Evolutionary conservation across 768 basidiomycete species (phyloP), one percentile per base, ranked within the genome.

Genomic region (Lentinula sp.): DNA sequence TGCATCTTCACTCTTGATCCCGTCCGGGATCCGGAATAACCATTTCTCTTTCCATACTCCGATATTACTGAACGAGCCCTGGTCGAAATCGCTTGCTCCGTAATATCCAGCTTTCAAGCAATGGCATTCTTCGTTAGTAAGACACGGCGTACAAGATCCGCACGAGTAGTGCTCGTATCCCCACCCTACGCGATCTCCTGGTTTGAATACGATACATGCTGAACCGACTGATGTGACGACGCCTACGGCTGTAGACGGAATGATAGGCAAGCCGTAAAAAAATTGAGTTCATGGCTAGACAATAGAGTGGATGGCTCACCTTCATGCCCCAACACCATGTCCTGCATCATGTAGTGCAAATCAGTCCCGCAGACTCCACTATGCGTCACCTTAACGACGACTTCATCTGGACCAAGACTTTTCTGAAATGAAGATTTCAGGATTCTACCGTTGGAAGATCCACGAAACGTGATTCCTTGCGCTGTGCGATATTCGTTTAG

Each of bases 291-390:
- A 62, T n/a, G 15, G 12, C 35, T 12, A 16, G 37, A 39, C 2
- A 39, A n/a, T 12, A 41, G 20, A 28, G 28, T 28, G 3, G 2
- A 28, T 15, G 35, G 4, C 9, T 33, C 36, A 60, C 75, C 76
- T 64, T 76, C 75, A 37, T 76, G 76, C 6, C 76, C 73, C 23
- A 76, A 68, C 13, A 72, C 73, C 61, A 72, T 73, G 45, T 73
- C 71, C 18, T 9, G 42, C 15, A 37, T 7, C 63, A 67, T 68
- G 63, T 66, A 69, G 48, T 75, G 76, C 37, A 68, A 61, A 62
- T 77, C 75, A 1, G 75, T 76, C 49, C 73, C 76, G 33, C 74
- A 74, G 9, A 74, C 7, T 1, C 74, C 73, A 2, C 70, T 71
- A 35, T 61, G 60, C 18, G 60, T 61, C 6, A 61, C 52, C 39